Base-by-base conservation (phyloP, 495 filamentous ascomycete species). In the Coniosporium apollinis region DNA sequence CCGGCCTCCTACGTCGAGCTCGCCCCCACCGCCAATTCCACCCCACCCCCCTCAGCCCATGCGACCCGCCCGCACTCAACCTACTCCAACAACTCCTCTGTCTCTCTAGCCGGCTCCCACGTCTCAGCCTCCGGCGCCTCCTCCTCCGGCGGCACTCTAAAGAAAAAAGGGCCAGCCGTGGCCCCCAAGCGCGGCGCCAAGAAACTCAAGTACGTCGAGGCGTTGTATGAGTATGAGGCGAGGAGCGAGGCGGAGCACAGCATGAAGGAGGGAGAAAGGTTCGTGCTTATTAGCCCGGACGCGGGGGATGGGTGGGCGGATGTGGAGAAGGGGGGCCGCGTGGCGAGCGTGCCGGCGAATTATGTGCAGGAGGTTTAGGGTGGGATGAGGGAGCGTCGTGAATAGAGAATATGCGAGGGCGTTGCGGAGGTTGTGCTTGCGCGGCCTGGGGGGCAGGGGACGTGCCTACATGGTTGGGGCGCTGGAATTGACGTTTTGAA, bases 231-330 rank as follows among this genome's bases (percentile, higher is more conserved):
- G 19, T 97, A 97, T 50, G 64, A 76, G 40, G 82, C 87, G 5
- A 70, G 79, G 42, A 85, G 75, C 48, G 83, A 89, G 22, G 70
- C 70, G 20, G 89, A 97, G 55, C 82, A 82, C 60, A 80, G 64
- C 50, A 97, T 97, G 82, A 41, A 50, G 2, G 89, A 89, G 58
- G 89, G 89, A 0, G 89, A 97, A 54, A 62, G 76, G 35, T 94
- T 97, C 48, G 89, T 94, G 15, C 54, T 94, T 25, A 71, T 93
- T 28, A 82, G 67, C 43, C 70, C 74, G 28, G 83, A 96, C 52
- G 64, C 71, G 8, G 89, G 89, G 1, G 89, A 94, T 60, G 89
- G 89, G 10, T 97, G 89, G 89, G 82, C 77, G 7, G 87, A 94
- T 59, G 89, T 97, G 10, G 89, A 94, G 62, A 78, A 78, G 42